Evolutionary conservation across 331 rosid species (phyloP).

Genomic region (Acacia concinna): DNA sequence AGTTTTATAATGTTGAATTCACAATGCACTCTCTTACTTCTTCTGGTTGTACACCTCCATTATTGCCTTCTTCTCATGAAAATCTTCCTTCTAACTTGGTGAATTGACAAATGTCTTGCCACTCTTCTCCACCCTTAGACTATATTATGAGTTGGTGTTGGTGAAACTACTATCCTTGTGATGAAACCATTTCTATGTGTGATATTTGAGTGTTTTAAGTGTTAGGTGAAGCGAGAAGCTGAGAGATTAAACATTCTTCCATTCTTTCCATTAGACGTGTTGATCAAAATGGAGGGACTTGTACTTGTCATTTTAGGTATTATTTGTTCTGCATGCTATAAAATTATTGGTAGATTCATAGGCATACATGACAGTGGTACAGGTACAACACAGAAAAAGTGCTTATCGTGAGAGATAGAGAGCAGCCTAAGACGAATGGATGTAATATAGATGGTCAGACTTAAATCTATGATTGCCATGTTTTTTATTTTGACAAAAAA

Average conservation of each 20-base stretch:
- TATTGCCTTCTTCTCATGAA: background rate
- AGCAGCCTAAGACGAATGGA: background rate
- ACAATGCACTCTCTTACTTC: background rate
- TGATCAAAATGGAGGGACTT: background rate
- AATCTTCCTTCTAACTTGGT: background rate
- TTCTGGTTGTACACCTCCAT: background rate
- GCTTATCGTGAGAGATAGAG: background rate
- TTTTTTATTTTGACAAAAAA: background rate
- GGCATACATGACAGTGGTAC: background rate
- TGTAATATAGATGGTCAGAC: background rate
- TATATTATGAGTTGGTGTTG: background rate
- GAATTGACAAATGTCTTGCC: background rate
- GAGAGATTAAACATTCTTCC: background rate
- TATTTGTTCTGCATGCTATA: background rate
- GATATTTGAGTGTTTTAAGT: background rate
- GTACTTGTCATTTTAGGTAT: background rate
- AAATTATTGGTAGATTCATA: constrained; percentile 32
- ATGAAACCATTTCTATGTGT: background rate
- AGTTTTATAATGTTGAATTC: background rate
- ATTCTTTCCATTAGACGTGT: background rate
- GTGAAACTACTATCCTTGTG: background rate
- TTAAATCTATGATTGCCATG: background rate
- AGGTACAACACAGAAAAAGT: background rate
- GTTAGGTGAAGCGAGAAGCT: background rate
- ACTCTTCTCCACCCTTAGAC: background rate